These are phyloP conservation scores for Cladosporium colombiae DNA, from an alignment of 2,329 filamentous ascomycete genomes.

Conservation along the genomic window DNA sequence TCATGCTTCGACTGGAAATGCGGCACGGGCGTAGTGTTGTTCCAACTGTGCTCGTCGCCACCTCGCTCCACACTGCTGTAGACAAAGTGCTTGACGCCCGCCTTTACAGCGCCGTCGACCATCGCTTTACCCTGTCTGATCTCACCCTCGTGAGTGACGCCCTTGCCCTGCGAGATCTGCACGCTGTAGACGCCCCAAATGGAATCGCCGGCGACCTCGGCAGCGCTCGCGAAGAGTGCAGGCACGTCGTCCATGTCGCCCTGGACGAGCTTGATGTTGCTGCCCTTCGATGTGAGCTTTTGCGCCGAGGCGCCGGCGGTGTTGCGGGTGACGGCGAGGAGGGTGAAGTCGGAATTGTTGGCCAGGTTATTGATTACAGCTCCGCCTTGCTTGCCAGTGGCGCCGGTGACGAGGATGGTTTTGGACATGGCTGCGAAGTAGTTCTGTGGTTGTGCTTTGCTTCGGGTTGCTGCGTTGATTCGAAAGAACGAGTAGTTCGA, in stretches of 20 bases:
- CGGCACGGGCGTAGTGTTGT: conserved; percentile 57
- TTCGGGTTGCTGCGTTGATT: neutral
- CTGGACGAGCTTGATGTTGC: conserved; percentile 55
- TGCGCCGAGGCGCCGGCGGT: conserved; percentile 51
- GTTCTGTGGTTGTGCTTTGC: neutral
- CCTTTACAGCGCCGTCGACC: conserved; percentile 58
- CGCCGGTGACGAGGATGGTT: conserved; percentile 47
- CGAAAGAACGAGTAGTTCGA: neutral
- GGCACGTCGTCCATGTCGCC: conserved; percentile 55
- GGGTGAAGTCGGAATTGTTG: conserved; percentile 45
- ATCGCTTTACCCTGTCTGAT: conserved; percentile 60
- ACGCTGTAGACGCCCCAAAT: conserved; percentile 61
- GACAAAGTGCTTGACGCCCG: conserved; percentile 62
- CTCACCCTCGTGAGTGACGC: conserved; percentile 48
- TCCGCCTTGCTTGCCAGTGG: conserved; percentile 50
- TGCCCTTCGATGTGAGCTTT: conserved; percentile 46
- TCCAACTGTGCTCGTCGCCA: conserved; percentile 55
- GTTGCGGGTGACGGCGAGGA: conserved; percentile 60
- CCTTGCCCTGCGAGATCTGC: conserved; percentile 51
- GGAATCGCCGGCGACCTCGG: conserved; percentile 34
- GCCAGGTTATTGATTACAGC: conserved; percentile 44
- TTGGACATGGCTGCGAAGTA: conserved; percentile 35
- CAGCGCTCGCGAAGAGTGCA: conserved; percentile 52
- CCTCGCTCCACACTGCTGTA: conserved; percentile 66
- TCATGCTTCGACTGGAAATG: conserved; percentile 60